Conservation (phyloP, 2,329 filamentous ascomycete genomes). For the Ophiostoma quercus region DNA sequence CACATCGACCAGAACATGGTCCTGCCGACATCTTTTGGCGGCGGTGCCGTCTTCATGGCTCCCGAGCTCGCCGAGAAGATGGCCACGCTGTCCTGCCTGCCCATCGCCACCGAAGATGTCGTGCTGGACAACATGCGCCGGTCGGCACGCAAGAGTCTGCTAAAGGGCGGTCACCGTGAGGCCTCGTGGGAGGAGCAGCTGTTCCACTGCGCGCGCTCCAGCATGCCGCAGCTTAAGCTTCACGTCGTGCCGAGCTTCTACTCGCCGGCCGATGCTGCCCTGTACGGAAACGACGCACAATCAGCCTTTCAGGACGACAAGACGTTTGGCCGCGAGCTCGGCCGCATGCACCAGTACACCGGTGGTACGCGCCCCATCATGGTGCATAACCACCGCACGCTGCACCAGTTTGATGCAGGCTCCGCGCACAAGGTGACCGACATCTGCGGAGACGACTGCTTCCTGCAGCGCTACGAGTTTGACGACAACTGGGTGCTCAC, state of each 20-base stretch:
- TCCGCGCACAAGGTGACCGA: constrained; percentile 41
- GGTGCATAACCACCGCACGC: constrained; percentile 38
- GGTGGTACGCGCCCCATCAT: constrained; percentile 40
- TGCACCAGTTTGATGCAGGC: constrained; percentile 39
- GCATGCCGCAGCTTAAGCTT: constrained; percentile 36
- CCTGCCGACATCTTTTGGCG: constrained; percentile 40
- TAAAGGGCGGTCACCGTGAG: constrained; percentile 26
- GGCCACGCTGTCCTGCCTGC: constrained; percentile 38
- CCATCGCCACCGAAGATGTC: constrained; percentile 19
- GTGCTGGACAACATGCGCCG: constrained; percentile 19
- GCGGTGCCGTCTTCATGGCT: constrained; percentile 43
- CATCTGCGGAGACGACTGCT: constrained; percentile 43
- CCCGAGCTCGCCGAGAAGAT: constrained; percentile 35
- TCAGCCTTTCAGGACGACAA: constrained; percentile 18
- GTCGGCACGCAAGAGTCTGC: background rate
- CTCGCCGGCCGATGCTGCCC: constrained; percentile 35
- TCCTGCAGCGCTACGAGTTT: constrained; percentile 45
- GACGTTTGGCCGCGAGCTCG: background rate
- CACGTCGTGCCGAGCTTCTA: constrained; percentile 43
- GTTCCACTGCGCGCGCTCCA: constrained; percentile 38
- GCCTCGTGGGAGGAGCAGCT: constrained; percentile 40
- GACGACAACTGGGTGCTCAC: constrained; percentile 45
- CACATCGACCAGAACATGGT: constrained; percentile 5
- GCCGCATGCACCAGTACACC: constrained; percentile 34
- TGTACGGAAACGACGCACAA: constrained; percentile 31